These are phyloP conservation scores for Penicillium brevicompactum DNA, from an alignment of 2,329 filamentous ascomycete genomes.

Conservation along the genomic window DNA sequence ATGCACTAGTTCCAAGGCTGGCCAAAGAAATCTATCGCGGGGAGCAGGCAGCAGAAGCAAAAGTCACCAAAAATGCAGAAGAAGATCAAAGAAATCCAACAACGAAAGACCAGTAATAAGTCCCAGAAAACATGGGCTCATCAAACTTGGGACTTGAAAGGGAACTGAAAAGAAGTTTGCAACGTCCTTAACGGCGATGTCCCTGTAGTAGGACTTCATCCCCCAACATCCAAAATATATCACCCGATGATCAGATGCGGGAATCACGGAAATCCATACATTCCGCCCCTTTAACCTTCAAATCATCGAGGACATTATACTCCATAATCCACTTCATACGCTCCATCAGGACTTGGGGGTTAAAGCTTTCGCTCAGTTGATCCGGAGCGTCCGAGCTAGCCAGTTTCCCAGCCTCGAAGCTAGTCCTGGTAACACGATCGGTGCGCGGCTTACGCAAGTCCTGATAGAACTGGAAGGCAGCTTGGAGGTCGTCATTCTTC, in stretches of 20 bases:
- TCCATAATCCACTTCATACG: constrained; percentile 43
- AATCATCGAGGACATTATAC: constrained; percentile 36
- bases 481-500: constrained; percentile 28
- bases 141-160: too few relatives aligned
- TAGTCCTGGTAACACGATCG: constrained; percentile 37
- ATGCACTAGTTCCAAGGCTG: too few relatives aligned
- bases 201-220: too few relatives aligned
- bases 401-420: constrained; percentile 39
- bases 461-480: constrained; percentile 39
- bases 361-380: constrained; percentile 29
- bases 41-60: too few relatives aligned
- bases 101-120: too few relatives aligned
- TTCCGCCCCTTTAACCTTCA: constrained; percentile 24
- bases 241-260: constrained; percentile 5
- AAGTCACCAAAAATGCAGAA: too few relatives aligned
- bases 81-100: too few relatives aligned
- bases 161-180: too few relatives aligned
- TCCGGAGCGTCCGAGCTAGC: constrained; percentile 38
- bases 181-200: too few relatives aligned
- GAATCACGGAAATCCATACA: constrained; percentile 22
- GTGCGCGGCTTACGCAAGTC: constrained; percentile 40
- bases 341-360: constrained; percentile 29
- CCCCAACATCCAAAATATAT: too few relatives aligned
- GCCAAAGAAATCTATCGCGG: too few relatives aligned
- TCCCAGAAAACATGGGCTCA: too few relatives aligned